Base-by-base conservation (phyloP, 768 basidiomycete species). In the Russula ochroleuca region DNA sequence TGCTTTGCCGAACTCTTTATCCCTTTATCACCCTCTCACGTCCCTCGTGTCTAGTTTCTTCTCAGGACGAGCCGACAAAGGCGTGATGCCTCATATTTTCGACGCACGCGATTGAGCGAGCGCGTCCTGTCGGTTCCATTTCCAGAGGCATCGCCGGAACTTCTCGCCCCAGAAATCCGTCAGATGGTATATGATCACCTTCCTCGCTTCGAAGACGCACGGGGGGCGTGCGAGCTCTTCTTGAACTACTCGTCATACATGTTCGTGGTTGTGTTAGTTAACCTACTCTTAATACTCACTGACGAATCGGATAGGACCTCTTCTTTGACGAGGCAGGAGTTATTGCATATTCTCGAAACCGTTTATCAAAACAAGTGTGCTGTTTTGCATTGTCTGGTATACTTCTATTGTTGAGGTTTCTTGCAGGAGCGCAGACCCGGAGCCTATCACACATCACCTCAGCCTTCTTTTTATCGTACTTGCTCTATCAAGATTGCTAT, bases 401-500 rank as follows among this genome's bases (percentile, higher is more conserved):
- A 7, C 40, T 47, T 38, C 49, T 28, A 19, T 35, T 19, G 17
- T 59, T 54, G 49, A 50, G 1, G 6, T 3, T 56, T 55, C 6
- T 40, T n/a, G 33, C 61, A 80, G 80, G 15, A 77, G 75, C 5
- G 77, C 77, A 14, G 77, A 78, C 50, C 68, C 67, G 43, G 70
- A 70, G 8, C 70, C 76, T 9, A 73, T 72, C n/a, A 74, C 80
- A n/a, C 84, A 88, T 62, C 73, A 80, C 1, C 74, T 89, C 17
- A 78, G 87, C 0, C 77, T 90, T 31, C 77, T 91, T 21, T 88
- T 85, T 70, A 79, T 81, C 48, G 72, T 90, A 14, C 84, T 92
- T 65, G 82, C 87, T 6, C 78, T 91, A 28, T 88, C 81, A 0
- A 74, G 79, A 0, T 75, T 88, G n/a, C 84, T 88, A 66, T 85